Evolutionary conservation across 345 rosid species (phyloP).

Genomic region (Camelina laxa): DNA sequence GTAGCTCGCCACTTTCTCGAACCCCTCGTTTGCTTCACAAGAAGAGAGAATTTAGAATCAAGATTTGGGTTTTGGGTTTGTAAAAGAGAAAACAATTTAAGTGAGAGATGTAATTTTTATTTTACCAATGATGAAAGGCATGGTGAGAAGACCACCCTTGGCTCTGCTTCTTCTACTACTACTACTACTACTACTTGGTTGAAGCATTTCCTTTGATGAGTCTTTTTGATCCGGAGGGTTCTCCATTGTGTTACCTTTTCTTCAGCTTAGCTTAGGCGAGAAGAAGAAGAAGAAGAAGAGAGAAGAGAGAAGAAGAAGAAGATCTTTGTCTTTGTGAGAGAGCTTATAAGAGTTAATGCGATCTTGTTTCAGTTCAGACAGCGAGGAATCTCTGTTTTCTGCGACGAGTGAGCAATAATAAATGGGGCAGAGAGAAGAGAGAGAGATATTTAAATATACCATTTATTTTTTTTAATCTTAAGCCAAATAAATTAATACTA

Average conservation of each 20-base stretch:
- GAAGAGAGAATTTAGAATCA: conserved; percentile 3
- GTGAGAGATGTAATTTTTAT: not conserved
- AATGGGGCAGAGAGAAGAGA: conserved; percentile 1
- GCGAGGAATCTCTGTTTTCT: conserved; percentile 52
- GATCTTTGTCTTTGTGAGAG: conserved; percentile 46
- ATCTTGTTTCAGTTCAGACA: conserved; percentile 46
- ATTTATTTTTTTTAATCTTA: not conserved
- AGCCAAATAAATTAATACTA: conserved; percentile 7
- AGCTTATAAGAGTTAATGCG: conserved; percentile 36
- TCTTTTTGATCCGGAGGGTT: conserved; percentile 49
- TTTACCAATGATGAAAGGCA: conserved; percentile 81
- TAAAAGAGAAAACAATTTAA: not conserved
- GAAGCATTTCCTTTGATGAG: conserved; percentile 35
- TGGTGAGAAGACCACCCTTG: conserved; percentile 73
- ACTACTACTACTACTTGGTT: conserved; percentile 28
- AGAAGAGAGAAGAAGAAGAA: conserved; percentile 15
- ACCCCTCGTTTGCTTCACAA: conserved; percentile 66
- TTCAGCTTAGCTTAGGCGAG: not conserved
- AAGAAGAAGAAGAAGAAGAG: not conserved
- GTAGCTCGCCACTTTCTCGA: conserved; percentile 87
- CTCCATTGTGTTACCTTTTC: conserved; percentile 42
- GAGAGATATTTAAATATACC: conserved; percentile 23
- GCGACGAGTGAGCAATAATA: conserved; percentile 46
- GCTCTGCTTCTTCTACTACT: conserved; percentile 41
- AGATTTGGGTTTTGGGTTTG: not conserved